phyloP scores from a whole-genome alignment of 2,329 filamentous ascomycete genomes.

The Geosmithia putterillii region DNA sequence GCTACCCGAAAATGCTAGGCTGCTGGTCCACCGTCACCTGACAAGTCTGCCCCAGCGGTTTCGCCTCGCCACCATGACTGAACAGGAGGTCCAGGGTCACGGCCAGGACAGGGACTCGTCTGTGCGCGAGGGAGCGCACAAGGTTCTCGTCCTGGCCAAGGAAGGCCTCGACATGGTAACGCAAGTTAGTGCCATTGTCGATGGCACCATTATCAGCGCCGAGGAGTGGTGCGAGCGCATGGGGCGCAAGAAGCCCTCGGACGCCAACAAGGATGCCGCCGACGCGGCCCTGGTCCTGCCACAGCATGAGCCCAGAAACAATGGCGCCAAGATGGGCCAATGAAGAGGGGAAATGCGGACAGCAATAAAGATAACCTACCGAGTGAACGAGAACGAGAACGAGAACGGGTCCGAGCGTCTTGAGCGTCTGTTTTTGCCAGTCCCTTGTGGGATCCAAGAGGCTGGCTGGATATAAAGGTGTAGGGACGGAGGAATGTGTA shows the following conservation, averaged over 20 bases:
- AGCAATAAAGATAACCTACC: not conserved
- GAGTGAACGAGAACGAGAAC: not conserved
- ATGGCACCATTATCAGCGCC: slow-evolving; percentile 80
- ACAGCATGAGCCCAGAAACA: slow-evolving; percentile 9
- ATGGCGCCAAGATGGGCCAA: slow-evolving; percentile 14
- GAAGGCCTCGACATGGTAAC: slow-evolving; percentile 92
- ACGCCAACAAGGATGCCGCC: slow-evolving; percentile 7
- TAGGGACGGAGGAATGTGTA: not conserved
- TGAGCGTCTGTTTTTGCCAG: no score
- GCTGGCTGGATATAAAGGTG: not conserved
- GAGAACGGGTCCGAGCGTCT: not conserved
- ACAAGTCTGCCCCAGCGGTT: slow-evolving; percentile 77
- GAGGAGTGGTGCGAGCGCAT: slow-evolving; percentile 83
- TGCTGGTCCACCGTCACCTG: slow-evolving; percentile 73
- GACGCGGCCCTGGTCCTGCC: slow-evolving; percentile 14
- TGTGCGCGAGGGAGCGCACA: slow-evolving; percentile 48
- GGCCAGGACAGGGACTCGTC: slow-evolving; percentile 23
- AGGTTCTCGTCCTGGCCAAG: slow-evolving; percentile 73
- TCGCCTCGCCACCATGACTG: slow-evolving; percentile 51
- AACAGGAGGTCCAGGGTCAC: slow-evolving; percentile 12
- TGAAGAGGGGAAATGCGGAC: not conserved
- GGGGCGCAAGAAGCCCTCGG: slow-evolving; percentile 26
- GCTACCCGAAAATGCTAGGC: slow-evolving; percentile 75
- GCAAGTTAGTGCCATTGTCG: slow-evolving; percentile 77
- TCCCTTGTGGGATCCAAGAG: no score